These are phyloP conservation scores for Tolypocladium ovalisporum DNA, from an alignment of 2,329 filamentous ascomycete genomes.

Conservation along the genomic window DNA sequence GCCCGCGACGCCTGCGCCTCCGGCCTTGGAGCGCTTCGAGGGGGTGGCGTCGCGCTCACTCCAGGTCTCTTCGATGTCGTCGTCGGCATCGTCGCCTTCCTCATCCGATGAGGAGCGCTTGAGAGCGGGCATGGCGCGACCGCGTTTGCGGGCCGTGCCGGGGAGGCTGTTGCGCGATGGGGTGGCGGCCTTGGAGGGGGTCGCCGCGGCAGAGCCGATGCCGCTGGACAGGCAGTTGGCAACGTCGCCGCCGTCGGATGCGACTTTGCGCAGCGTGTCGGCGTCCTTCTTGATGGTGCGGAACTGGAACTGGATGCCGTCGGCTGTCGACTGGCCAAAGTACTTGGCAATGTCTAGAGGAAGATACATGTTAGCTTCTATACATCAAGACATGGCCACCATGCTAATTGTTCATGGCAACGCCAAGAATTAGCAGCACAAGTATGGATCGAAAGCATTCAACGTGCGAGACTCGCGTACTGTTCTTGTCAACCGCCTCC, in stretches of 20 bases:
- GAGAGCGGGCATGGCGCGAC: slow-evolving; percentile 7
- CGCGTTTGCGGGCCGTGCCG: slow-evolving; percentile 16
- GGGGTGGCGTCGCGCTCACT: slow-evolving; percentile 24
- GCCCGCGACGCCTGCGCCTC: slow-evolving; percentile 11
- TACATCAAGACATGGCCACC: neutral
- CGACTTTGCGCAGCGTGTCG: slow-evolving; percentile 32
- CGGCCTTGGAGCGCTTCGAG: slow-evolving; percentile 21
- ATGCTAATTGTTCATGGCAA: neutral
- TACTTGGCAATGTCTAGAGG: slow-evolving; percentile 46
- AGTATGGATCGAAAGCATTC: neutral
- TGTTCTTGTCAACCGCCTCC: slow-evolving; percentile 26
- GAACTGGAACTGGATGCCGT: slow-evolving; percentile 52
- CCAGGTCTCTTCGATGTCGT: slow-evolving; percentile 16
- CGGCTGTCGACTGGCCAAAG: slow-evolving; percentile 47
- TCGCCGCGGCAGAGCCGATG: slow-evolving; percentile 13
- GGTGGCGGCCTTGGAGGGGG: slow-evolving; percentile 16
- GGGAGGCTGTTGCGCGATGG: slow-evolving; percentile 7
- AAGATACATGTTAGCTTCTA: neutral
- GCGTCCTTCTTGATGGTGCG: slow-evolving; percentile 43
- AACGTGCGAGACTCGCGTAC: slow-evolving; percentile 18
- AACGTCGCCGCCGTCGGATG: slow-evolving; percentile 34
- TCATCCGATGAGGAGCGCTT: slow-evolving; percentile 16
- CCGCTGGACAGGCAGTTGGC: slow-evolving; percentile 23
- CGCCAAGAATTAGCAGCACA: neutral
- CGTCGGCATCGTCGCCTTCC: slow-evolving; percentile 14